A percentile compares a stretch with the other conserved stretches of the same genome.
phyloP scores from a whole-genome alignment of 2,329 filamentous ascomycete species.

The Hymenoscyphus infarciens region DNA sequence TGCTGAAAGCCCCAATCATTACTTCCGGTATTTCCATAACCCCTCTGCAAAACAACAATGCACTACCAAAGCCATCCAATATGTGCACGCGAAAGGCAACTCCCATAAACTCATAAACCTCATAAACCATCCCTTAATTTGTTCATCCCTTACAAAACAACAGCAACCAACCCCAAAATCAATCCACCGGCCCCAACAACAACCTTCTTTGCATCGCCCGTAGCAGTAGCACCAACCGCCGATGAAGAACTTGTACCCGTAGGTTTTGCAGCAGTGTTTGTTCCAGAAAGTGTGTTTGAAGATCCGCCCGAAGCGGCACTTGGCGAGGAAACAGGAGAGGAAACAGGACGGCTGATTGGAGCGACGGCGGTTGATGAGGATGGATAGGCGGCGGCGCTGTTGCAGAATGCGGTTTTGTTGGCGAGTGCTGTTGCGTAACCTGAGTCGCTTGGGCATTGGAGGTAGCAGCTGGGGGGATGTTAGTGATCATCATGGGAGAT shows the following conservation, averaged over 20 bases:
- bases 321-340: conserved; percentile 12
- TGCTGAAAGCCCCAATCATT: background rate
- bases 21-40: background rate
- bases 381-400: conserved; percentile 24
- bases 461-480: conserved; percentile 49
- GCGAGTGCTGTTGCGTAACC: conserved; percentile 23
- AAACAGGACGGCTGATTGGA: conserved; percentile 20
- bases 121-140: background rate
- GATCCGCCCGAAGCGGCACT: background rate
- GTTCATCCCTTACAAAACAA: conserved; percentile 20
- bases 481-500: conserved; percentile 6
- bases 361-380: conserved; percentile 15
- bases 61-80: background rate
- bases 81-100: background rate
- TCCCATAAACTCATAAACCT: background rate
- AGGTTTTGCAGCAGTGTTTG: conserved; percentile 10
- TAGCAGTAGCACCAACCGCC: conserved; percentile 1
- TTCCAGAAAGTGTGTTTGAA: conserved; percentile 1
- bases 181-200: conserved; percentile 23
- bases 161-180: conserved; percentile 25
- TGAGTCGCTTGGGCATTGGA: conserved; percentile 55
- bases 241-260: conserved; percentile 9
- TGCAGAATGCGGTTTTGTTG: conserved; percentile 28
- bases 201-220: conserved; percentile 14
- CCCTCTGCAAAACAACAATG: background rate